Conservation (phyloP, 1,284 basidiomycete species). For the Leccinum griseonigrum region DNA sequence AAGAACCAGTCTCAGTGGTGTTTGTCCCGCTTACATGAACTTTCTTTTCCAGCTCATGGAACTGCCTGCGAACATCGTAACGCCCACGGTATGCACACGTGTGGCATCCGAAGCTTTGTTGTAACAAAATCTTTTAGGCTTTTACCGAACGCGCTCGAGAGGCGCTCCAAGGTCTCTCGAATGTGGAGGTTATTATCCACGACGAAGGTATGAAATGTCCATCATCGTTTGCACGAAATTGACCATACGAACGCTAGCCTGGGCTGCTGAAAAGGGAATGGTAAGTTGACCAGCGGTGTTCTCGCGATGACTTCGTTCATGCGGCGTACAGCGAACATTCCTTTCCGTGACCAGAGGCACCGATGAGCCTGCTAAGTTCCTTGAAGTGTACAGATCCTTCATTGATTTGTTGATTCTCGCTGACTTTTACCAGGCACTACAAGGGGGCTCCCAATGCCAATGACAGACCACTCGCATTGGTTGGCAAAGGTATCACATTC, state of each 20-base stretch:
- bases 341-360: conserved; percentile 86
- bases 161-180: conserved; percentile 66
- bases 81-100: conserved; percentile 57
- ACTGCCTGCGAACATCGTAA: conserved; percentile 81
- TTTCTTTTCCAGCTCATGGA: conserved; percentile 63
- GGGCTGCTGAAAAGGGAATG: conserved; percentile 85
- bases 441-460: conserved; percentile 61
- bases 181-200: conserved; percentile 69
- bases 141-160: conserved; percentile 73
- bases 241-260: conserved; percentile 45
- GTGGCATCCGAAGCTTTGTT: neutral
- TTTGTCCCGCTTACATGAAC: conserved; percentile 1
- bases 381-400: conserved; percentile 67
- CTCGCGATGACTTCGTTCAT: conserved; percentile 1
- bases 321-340: conserved; percentile 62
- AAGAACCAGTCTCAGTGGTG: conserved; percentile 16
- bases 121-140: conserved; percentile 36
- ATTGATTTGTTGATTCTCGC: neutral
- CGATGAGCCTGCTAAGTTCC: conserved; percentile 80
- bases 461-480: conserved; percentile 69
- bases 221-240: neutral
- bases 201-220: conserved; percentile 59
- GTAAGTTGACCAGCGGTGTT: conserved; percentile 32
- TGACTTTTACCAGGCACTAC: conserved; percentile 59
- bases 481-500: conserved; percentile 89